These are phyloP conservation scores for Heimioporus retisporus DNA, from an alignment of 1,284 basidiomycete genomes.

Conservation along the genomic window DNA sequence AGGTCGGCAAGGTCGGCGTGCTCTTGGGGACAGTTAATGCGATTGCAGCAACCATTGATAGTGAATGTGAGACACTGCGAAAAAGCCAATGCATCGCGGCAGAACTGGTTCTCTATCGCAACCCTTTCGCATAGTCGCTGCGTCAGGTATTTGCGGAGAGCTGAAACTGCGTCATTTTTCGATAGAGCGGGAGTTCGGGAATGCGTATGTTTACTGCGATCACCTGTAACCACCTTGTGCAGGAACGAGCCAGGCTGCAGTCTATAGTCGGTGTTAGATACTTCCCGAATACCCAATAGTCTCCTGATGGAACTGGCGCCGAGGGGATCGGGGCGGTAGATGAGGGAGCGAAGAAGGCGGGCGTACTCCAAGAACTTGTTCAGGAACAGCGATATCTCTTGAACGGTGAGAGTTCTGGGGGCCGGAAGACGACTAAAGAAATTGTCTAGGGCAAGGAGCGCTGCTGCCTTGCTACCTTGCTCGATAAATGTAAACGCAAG, in stretches of 20 bases:
- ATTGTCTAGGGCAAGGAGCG: conserved; percentile 39
- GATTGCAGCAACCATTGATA: conserved; percentile 48
- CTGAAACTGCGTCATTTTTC: conserved; percentile 14
- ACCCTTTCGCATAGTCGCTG: conserved; percentile 44
- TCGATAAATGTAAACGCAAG: conserved; percentile 25
- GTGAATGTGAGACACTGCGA: conserved; percentile 53
- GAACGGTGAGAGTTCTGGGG: conserved; percentile 21
- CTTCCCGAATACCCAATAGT: conserved; percentile 51
- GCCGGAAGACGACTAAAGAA: conserved; percentile 27
- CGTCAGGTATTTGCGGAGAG: conserved; percentile 36
- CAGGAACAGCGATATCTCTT: conserved; percentile 45
- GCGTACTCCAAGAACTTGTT: conserved; percentile 49
- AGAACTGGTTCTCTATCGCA: conserved; percentile 47
- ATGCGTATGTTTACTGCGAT: conserved; percentile 12
- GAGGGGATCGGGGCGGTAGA: conserved; percentile 40
- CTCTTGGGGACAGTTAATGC: conserved; percentile 47
- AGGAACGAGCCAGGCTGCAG: conserved; percentile 41
- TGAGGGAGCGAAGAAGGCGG: conserved; percentile 44
- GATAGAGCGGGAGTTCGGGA: conserved; percentile 11
- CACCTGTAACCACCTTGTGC: conserved; percentile 17
- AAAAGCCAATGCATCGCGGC: conserved; percentile 44
- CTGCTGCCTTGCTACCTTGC: conserved; percentile 13
- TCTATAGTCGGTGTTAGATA: conserved; percentile 38
- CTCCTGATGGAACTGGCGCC: conserved; percentile 34
- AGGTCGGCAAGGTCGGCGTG: conserved; percentile 46